Conservation (phyloP, 768 basidiomycete genomes). For the Pulveroboletus ravenelii region DNA sequence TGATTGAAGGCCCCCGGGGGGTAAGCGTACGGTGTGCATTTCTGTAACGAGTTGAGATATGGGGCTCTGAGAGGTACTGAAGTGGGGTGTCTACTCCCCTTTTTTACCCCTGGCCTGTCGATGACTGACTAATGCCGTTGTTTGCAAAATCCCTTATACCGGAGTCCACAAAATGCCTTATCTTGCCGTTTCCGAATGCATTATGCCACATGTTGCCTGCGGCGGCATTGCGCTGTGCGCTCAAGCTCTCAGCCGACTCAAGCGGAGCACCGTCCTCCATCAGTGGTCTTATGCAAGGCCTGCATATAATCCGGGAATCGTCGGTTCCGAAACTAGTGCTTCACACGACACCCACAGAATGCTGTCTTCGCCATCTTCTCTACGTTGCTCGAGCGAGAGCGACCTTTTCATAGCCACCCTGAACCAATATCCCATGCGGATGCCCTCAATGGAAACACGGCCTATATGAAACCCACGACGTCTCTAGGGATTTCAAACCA, state of each 20-base stretch:
- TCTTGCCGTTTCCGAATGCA: too few species aligned
- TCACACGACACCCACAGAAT: too few species aligned
- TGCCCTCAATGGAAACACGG: background rate
- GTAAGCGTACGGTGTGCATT: slow-evolving; percentile 16
- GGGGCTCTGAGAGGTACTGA: background rate
- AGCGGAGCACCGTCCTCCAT: too few species aligned
- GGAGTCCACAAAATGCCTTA: background rate
- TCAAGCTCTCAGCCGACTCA: too few species aligned
- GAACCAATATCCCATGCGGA: slow-evolving; percentile 22
- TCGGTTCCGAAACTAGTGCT: too few species aligned
- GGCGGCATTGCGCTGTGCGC: too few species aligned
- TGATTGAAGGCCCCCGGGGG: too few species aligned
- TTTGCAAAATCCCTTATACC: too few species aligned
- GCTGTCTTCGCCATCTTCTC: background rate
- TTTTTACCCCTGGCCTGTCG: slow-evolving; percentile 10
- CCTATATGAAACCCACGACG: slow-evolving; percentile 1
- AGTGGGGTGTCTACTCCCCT: background rate
- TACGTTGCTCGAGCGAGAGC: background rate
- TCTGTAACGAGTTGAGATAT: background rate
- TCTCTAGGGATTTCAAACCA: background rate
- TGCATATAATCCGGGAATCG: too few species aligned
- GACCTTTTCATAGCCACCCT: background rate
- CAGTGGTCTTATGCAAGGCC: too few species aligned
- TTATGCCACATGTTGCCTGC: too few species aligned
- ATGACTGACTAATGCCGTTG: too few species aligned